phyloP scores from a whole-genome alignment of 306 rosid species.

The Cucumis hystrix region DNA sequence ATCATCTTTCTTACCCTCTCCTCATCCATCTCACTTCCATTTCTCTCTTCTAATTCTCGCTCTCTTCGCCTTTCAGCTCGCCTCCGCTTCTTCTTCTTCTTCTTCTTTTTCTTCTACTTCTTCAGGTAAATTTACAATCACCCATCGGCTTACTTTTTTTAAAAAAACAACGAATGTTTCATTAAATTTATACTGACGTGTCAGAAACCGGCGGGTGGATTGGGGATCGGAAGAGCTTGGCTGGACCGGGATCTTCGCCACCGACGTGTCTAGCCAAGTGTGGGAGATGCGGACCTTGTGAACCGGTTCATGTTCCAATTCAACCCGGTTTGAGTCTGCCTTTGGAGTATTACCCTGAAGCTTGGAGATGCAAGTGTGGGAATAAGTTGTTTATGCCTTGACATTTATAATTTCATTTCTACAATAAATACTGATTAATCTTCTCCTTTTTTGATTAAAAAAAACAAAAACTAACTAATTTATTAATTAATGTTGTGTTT shows the following conservation, averaged over 20 bases:
- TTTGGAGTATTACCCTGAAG: constrained; percentile 91
- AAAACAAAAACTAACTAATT: too few relatives aligned
- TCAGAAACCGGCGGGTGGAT: background rate
- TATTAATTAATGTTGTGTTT: too few relatives aligned
- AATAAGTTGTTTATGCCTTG: constrained; percentile 74
- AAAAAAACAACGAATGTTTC: too few relatives aligned
- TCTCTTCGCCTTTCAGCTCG: too few relatives aligned
- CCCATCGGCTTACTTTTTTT: background rate
- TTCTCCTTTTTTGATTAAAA: background rate
- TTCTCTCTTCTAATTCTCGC: background rate
- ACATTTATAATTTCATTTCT: background rate
- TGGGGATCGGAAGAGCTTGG: constrained; percentile 21
- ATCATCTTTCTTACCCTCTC: background rate
- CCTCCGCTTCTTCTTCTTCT: background rate
- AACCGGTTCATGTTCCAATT: constrained; percentile 72
- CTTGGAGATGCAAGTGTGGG: constrained; percentile 95
- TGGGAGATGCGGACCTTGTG: constrained; percentile 67
- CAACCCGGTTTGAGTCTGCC: constrained; percentile 63
- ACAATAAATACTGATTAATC: background rate
- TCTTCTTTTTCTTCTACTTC: constrained; percentile 37
- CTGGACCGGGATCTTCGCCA: constrained; percentile 67
- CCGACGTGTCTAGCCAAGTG: constrained; percentile 81
- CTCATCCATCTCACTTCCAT: constrained; percentile 5
- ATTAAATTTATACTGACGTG: background rate
- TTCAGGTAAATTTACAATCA: constrained; percentile 17